A percentile compares a stretch with the other conserved stretches of the same genome.
Evolutionary conservation across 169 alveolate species (phyloP).

Genomic region (Plasmodium inui): DNA sequence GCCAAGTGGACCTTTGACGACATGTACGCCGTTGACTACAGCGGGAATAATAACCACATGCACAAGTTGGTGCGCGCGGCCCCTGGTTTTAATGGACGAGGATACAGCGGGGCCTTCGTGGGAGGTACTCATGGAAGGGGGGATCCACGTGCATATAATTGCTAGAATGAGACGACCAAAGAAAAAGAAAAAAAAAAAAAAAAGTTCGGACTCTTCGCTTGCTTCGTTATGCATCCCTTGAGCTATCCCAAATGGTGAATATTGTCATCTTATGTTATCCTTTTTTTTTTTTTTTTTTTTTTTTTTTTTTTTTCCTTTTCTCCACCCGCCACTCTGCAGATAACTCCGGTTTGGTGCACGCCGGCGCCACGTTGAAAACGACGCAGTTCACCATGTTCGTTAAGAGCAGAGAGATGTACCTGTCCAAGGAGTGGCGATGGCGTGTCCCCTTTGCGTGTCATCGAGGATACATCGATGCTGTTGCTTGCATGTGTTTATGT

Average conservation of each 20-base stretch:
- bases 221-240: not conserved
- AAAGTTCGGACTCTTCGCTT: not conserved
- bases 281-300: not conserved
- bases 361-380: constrained; percentile 36
- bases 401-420: not conserved
- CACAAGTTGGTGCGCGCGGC: constrained; percentile 45
- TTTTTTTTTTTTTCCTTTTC: not conserved
- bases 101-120: constrained; percentile 59
- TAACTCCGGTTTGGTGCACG: constrained; percentile 54
- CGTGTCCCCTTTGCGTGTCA: not conserved
- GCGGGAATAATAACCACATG: constrained; percentile 57
- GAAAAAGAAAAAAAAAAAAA: not conserved
- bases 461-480: not conserved
- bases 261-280: not conserved
- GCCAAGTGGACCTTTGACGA: constrained; percentile 69
- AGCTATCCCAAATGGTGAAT: not conserved
- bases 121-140: constrained; percentile 34
- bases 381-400: constrained; percentile 57
- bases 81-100: constrained; percentile 62
- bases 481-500: not conserved
- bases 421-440: not conserved
- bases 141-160: not conserved
- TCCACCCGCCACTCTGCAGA: not conserved
- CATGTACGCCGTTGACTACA: constrained; percentile 45
- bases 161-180: not conserved